phyloP scores from a whole-genome alignment of 2,329 filamentous ascomycete species.

The Botryotinia calthae region DNA sequence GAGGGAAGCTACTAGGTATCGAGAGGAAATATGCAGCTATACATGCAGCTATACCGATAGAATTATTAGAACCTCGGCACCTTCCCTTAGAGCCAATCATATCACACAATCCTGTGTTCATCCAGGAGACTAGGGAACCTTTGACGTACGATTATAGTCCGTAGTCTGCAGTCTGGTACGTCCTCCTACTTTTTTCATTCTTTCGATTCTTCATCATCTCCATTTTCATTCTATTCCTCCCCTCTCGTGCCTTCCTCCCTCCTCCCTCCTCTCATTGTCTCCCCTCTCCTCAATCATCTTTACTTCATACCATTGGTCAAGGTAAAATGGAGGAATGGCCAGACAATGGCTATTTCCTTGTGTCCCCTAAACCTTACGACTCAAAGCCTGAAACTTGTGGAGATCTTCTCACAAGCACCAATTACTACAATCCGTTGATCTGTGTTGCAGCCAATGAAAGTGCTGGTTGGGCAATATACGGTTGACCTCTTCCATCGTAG shows the following conservation, averaged over 20 bases:
- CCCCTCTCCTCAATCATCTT: background rate
- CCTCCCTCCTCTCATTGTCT: background rate
- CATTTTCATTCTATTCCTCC: background rate
- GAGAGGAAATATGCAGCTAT: background rate
- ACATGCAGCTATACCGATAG: background rate
- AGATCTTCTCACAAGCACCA: constrained; percentile 6
- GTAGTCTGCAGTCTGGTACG: background rate
- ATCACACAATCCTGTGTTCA: background rate
- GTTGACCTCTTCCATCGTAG: background rate
- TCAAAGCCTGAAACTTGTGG: constrained; percentile 9
- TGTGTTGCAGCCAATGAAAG: constrained; percentile 2
- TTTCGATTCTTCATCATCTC: background rate
- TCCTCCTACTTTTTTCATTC: background rate
- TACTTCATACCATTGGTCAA: background rate
- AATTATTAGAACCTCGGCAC: background rate
- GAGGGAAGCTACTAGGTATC: background rate
- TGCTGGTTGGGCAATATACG: constrained; percentile 4
- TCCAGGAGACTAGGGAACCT: background rate
- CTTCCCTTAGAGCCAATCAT: background rate
- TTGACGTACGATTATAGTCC: background rate
- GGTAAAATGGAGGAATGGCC: background rate
- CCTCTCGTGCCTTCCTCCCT: background rate
- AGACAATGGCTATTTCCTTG: background rate
- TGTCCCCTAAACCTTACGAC: background rate
- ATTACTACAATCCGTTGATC: background rate